phyloP scores from a whole-genome alignment of 768 basidiomycete genomes.

The Amanita brunnescens region DNA sequence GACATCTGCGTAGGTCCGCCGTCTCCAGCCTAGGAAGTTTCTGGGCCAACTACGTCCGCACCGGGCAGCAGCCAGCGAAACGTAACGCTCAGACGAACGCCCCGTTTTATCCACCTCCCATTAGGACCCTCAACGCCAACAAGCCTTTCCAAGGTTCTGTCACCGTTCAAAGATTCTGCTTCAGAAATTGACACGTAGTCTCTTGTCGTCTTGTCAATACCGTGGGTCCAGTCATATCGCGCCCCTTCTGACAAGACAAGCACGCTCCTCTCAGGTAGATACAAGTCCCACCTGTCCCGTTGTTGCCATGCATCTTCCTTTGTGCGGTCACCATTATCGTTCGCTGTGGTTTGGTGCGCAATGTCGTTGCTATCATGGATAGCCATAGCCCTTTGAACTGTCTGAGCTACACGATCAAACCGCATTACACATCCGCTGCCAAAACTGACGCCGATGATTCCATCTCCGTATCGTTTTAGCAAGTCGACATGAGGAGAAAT shows the following conservation, averaged over 20 bases:
- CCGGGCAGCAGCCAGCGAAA: constrained; percentile 82
- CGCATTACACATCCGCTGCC: constrained; percentile 76
- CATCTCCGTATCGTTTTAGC: constrained; percentile 75
- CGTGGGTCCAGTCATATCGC: constrained; percentile 84
- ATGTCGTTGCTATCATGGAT: background rate
- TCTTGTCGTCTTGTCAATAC: constrained; percentile 54
- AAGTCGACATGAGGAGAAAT: constrained; percentile 88
- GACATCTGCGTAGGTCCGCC: too few relatives aligned
- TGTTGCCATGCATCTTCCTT: constrained; percentile 9
- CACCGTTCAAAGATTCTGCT: too few relatives aligned
- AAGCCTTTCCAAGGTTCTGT: too few relatives aligned
- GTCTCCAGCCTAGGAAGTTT: too few relatives aligned
- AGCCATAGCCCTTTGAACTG: background rate
- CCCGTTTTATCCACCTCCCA: constrained; percentile 39
- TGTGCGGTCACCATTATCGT: background rate
- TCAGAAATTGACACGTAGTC: constrained; percentile 46
- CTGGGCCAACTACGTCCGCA: constrained; percentile 64
- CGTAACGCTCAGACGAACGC: constrained; percentile 68
- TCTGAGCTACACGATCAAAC: constrained; percentile 31
- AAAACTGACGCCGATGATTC: constrained; percentile 83
- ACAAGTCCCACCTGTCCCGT: constrained; percentile 39
- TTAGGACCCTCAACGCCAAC: background rate
- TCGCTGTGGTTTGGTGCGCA: background rate
- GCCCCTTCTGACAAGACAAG: constrained; percentile 75
- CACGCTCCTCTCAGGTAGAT: constrained; percentile 69